These are phyloP conservation scores for Meyerozyma athensensis DNA, from an alignment of 1,139 yeast species.

Conservation along the genomic window DNA sequence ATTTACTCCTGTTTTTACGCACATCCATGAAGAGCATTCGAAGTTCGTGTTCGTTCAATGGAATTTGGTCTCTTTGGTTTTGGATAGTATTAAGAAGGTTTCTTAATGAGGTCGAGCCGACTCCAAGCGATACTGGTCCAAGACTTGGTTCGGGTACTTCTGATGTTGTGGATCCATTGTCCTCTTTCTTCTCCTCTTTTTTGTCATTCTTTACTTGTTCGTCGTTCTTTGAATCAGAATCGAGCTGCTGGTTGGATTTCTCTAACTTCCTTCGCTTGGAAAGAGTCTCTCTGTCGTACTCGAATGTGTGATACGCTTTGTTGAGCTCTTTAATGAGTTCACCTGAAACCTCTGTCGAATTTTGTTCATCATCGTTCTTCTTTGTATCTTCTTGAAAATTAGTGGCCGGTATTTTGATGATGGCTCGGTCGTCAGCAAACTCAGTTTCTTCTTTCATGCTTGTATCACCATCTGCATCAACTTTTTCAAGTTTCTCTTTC, in stretches of 20 bases:
- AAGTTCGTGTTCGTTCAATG: constrained; percentile 79
- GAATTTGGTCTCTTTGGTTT: constrained; percentile 65
- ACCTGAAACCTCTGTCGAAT: constrained; percentile 32
- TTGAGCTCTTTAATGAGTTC: constrained; percentile 38
- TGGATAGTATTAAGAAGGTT: constrained; percentile 78
- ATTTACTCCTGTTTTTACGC: constrained; percentile 88
- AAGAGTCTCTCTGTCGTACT: constrained; percentile 74
- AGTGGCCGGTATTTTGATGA: constrained; percentile 27
- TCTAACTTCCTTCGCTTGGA: constrained; percentile 74
- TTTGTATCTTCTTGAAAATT: constrained; percentile 8
- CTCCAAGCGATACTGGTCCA: constrained; percentile 45
- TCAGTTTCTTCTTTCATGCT: neutral
- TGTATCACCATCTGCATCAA: constrained; percentile 40
- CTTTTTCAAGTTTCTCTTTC: constrained; percentile 12
- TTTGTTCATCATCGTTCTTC: constrained; percentile 7
- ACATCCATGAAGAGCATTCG: constrained; percentile 87
- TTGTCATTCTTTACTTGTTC: constrained; percentile 10
- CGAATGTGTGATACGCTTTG: constrained; percentile 79
- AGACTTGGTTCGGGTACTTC: neutral
- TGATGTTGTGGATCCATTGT: neutral
- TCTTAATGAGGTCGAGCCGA: constrained; percentile 77
- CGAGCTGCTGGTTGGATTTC: constrained; percentile 71
- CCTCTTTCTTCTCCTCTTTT: neutral
- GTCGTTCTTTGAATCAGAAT: constrained; percentile 20
- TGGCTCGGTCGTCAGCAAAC: constrained; percentile 19